phyloP scores from a whole-genome alignment of 192 early-diverging fungal genomes.

The Tieghemiomyces parasiticus region DNA sequence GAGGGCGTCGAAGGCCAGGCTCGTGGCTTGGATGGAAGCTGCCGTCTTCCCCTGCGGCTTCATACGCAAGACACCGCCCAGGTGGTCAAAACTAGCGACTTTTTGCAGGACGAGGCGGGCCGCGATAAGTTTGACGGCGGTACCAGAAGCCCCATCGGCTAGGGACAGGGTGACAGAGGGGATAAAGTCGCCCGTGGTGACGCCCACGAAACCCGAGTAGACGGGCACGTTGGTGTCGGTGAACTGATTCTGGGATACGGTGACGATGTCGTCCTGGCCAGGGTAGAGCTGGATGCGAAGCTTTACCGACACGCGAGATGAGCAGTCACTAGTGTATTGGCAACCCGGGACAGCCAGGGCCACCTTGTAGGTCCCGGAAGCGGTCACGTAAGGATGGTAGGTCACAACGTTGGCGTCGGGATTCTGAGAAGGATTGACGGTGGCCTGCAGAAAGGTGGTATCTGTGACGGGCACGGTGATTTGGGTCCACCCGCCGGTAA shows the following conservation, averaged over 20 bases:
- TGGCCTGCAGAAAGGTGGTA: conserved; percentile 20
- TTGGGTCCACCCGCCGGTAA: conserved; percentile 19
- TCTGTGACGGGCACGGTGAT: conserved; percentile 21
- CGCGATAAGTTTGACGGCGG: conserved; percentile 23
- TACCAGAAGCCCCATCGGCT: conserved; percentile 14
- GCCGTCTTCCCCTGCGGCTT: conserved; percentile 14
- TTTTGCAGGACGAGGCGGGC: conserved; percentile 22
- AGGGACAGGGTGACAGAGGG: conserved; percentile 31
- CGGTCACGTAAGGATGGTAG: conserved; percentile 36
- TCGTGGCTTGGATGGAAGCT: conserved; percentile 9
- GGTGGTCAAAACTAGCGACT: conserved; percentile 19
- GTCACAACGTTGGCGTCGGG: conserved; percentile 6
- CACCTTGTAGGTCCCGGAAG: conserved; percentile 42
- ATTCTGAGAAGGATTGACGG: conserved; percentile 15
- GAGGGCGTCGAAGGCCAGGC: conserved; percentile 23
- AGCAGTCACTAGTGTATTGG: conserved; percentile 30
- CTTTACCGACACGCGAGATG: conserved; percentile 13
- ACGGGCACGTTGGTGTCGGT: conserved; percentile 26
- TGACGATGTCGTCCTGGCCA: conserved; percentile 17
- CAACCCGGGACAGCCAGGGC: conserved; percentile 39
- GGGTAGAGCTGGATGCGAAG: neutral
- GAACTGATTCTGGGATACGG: conserved; percentile 28
- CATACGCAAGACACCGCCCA: conserved; percentile 25
- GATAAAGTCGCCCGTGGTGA: conserved; percentile 28
- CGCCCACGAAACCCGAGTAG: conserved; percentile 30